phyloP scores from a whole-genome alignment of 371 early-diverging fungal genomes.

The Catenaria anguillulae region DNA sequence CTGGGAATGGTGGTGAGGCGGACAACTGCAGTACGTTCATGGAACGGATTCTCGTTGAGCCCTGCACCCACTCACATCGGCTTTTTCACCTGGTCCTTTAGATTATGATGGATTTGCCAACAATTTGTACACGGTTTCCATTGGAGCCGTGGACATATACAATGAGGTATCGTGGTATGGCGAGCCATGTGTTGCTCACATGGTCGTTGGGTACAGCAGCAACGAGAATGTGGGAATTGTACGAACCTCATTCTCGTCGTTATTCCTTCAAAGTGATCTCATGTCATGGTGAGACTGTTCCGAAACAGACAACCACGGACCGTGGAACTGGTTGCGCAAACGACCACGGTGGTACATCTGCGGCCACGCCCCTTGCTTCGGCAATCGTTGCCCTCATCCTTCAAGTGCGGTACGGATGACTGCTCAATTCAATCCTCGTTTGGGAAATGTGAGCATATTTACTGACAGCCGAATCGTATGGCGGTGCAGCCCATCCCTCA shows the following conservation, averaged over 20 bases:
- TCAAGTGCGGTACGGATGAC: constrained; percentile 24
- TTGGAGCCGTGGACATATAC: constrained; percentile 71
- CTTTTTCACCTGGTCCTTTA: neutral
- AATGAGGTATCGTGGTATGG: constrained; percentile 70
- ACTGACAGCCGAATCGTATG: too few species aligned
- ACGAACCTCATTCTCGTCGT: constrained; percentile 16
- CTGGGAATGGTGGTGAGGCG: constrained; percentile 77
- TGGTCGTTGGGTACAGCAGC: constrained; percentile 75
- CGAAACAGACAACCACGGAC: constrained; percentile 63
- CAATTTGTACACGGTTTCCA: constrained; percentile 81
- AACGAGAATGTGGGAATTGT: constrained; percentile 59
- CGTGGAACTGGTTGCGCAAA: constrained; percentile 51
- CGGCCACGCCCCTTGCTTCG: constrained; percentile 88
- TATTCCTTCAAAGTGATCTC: neutral
- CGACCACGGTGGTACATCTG: constrained; percentile 90
- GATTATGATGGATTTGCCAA: constrained; percentile 93
- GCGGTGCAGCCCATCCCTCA: constrained; percentile 68
- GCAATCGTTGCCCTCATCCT: constrained; percentile 82
- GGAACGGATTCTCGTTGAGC: too few species aligned
- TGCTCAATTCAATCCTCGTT: too few species aligned
- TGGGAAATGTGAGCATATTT: too few species aligned
- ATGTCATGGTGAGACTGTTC: too few species aligned
- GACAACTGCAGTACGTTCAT: constrained; percentile 66
- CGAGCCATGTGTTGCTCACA: constrained; percentile 75
- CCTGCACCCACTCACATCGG: too few species aligned